Percentiles rank a stretch among this genome's conserved stretches.
Conservation (phyloP, 129 eudicot genomes). For the Gnaphalium uliginosum region DNA sequence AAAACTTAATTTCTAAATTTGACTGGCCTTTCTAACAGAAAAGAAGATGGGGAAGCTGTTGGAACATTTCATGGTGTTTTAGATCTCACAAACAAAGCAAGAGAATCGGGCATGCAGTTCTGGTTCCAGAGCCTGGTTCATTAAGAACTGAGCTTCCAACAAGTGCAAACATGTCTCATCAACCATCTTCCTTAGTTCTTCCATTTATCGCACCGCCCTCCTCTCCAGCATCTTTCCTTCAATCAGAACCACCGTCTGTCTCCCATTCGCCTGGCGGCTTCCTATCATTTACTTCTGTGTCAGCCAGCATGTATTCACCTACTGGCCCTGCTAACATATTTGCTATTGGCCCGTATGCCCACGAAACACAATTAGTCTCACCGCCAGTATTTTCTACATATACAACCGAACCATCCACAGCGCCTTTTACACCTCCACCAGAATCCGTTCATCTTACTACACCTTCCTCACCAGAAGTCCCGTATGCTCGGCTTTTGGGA, state of each 20-base stretch:
- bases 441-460: slow-evolving; percentile 86
- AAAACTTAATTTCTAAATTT: neutral
- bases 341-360: slow-evolving; percentile 89
- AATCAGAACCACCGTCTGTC: slow-evolving; percentile 81
- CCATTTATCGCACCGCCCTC: slow-evolving; percentile 98
- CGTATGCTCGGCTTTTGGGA: slow-evolving; percentile 84
- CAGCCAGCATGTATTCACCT: slow-evolving; percentile 85
- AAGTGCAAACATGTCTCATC: slow-evolving; percentile 45
- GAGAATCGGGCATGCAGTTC: slow-evolving; percentile 67
- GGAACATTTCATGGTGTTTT: slow-evolving; percentile 82
- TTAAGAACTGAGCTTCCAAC: slow-evolving; percentile 41
- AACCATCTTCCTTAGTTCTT: slow-evolving; percentile 41
- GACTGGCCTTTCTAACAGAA: slow-evolving; percentile 53
- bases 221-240: slow-evolving; percentile 92
- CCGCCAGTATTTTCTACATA: slow-evolving; percentile 89
- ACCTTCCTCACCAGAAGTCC: slow-evolving; percentile 98
- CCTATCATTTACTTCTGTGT: slow-evolving; percentile 53
- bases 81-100: slow-evolving; percentile 63
- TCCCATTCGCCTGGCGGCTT: slow-evolving; percentile 73
- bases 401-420: slow-evolving; percentile 96
- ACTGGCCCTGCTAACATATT: slow-evolving; percentile 82
- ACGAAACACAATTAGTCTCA: slow-evolving; percentile 87
- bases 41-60: slow-evolving; percentile 80
- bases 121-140: slow-evolving; percentile 56
- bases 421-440: slow-evolving; percentile 95